Percentiles rank a stretch among this genome's conserved stretches.
Conservation (phyloP, 495 filamentous ascomycete species). For the Hyaloscypha hepaticicola region DNA sequence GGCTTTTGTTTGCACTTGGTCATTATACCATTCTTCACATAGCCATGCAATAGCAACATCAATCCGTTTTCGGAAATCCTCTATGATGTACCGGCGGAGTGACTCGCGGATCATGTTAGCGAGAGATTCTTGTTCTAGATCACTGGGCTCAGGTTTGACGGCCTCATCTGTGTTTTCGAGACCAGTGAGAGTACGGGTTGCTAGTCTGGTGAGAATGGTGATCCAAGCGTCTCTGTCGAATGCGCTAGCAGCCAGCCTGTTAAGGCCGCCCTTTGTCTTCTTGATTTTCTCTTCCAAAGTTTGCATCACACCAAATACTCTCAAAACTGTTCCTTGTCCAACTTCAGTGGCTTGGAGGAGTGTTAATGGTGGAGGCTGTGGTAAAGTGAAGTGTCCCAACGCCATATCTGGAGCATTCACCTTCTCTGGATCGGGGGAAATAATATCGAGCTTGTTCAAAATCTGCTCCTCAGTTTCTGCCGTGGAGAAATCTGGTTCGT, state of each 20-base stretch:
- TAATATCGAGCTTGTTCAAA: conserved; percentile 66
- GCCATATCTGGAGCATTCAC: conserved; percentile 39
- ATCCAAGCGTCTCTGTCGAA: conserved; percentile 92
- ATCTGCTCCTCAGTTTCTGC: conserved; percentile 72
- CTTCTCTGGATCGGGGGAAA: conserved; percentile 49
- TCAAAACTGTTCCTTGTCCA: conserved; percentile 64
- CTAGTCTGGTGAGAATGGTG: conserved; percentile 79
- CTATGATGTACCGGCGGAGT: conserved; percentile 78
- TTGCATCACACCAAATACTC: conserved; percentile 75
- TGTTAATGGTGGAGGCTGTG: conserved; percentile 70
- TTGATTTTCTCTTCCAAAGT: conserved; percentile 59
- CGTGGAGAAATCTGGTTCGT: conserved; percentile 79
- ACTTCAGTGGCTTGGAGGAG: conserved; percentile 65
- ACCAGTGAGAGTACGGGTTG: conserved; percentile 72
- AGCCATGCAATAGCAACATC: conserved; percentile 88
- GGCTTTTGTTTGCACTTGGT: conserved; percentile 57
- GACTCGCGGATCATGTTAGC: conserved; percentile 72
- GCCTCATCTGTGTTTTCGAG: conserved; percentile 51
- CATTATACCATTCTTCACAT: conserved; percentile 98
- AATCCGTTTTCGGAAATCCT: conserved; percentile 86
- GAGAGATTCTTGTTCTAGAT: conserved; percentile 38
- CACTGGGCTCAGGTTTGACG: conserved; percentile 50
- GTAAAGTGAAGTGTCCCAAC: conserved; percentile 70
- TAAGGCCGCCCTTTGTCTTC: conserved; percentile 66
- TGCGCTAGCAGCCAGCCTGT: conserved; percentile 78